Conservation (phyloP, 2,329 filamentous ascomycete species). For the Alternaria sp. region DNA sequence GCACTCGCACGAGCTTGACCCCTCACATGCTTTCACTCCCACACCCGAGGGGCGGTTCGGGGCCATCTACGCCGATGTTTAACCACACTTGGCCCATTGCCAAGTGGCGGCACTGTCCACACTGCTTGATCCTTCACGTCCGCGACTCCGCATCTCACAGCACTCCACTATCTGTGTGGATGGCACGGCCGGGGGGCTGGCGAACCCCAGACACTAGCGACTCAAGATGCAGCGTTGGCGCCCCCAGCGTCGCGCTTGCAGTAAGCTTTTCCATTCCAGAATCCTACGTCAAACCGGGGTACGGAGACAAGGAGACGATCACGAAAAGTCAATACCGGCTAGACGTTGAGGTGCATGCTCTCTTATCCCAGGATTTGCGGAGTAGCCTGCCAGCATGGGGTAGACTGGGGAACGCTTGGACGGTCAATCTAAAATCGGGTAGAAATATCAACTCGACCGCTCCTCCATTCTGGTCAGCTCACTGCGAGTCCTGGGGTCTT, state of each 20-base stretch:
- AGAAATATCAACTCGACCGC: slow-evolving; percentile 35
- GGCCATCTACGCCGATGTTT: slow-evolving; percentile 30
- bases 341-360: slow-evolving; percentile 26
- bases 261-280: slow-evolving; percentile 6
- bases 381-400: slow-evolving; percentile 34
- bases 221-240: slow-evolving; percentile 22
- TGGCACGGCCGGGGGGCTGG: slow-evolving; percentile 20
- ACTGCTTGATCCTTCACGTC: slow-evolving; percentile 29
- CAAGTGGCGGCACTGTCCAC: slow-evolving; percentile 36
- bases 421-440: slow-evolving; percentile 30
- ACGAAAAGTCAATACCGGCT: slow-evolving; percentile 19
- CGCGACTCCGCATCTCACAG: slow-evolving; percentile 25
- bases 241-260: slow-evolving; percentile 14
- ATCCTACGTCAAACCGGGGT: slow-evolving; percentile 24
- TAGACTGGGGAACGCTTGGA: slow-evolving; percentile 32
- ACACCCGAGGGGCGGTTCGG: slow-evolving; percentile 30
- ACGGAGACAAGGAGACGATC: slow-evolving; percentile 13
- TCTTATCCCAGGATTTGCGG: slow-evolving; percentile 29
- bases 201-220: slow-evolving; percentile 23
- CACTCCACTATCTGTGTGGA: slow-evolving; percentile 33
- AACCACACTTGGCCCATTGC: slow-evolving; percentile 27
- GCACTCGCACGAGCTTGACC: slow-evolving; percentile 32
- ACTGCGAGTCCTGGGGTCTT: slow-evolving; percentile 29
- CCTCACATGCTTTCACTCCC: slow-evolving; percentile 30
- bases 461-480: slow-evolving; percentile 26